Conservation (phyloP, 805 yeast species). For the Candida quercuum region DNA sequence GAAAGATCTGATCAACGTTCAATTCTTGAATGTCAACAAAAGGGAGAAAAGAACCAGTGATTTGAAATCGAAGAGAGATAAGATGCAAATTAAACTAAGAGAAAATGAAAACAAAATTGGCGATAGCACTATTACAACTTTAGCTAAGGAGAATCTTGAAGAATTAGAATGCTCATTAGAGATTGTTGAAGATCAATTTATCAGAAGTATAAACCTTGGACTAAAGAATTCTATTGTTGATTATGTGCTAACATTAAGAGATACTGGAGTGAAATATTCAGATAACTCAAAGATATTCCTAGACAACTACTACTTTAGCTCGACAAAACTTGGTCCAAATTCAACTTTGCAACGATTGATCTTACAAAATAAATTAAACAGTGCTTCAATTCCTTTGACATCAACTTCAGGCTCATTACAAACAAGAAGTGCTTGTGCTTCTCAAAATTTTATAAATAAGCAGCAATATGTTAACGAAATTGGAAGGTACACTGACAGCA, state of each 20-base stretch:
- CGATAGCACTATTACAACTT: constrained; percentile 36
- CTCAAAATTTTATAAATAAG: too few species aligned
- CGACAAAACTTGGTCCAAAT: constrained; percentile 6
- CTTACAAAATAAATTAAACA: constrained; percentile 17
- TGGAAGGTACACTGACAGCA: too few species aligned
- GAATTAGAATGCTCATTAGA: constrained; percentile 45
- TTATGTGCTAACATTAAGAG: constrained; percentile 27
- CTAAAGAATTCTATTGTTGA: constrained; percentile 42
- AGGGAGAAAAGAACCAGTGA: constrained; percentile 44
- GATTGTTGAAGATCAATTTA: constrained; percentile 46
- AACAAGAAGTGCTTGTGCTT: not conserved
- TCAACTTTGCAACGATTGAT: constrained; percentile 22
- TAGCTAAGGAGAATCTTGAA: constrained; percentile 47
- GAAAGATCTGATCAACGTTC: constrained; percentile 37
- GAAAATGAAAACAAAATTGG: constrained; percentile 43
- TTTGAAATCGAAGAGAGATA: constrained; percentile 30
- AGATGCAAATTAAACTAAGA: constrained; percentile 32
- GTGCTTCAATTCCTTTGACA: constrained; percentile 2
- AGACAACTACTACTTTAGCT: constrained; percentile 10
- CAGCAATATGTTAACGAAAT: too few species aligned
- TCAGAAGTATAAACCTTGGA: constrained; percentile 39
- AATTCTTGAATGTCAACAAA: constrained; percentile 40
- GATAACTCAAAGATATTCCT: constrained; percentile 18
- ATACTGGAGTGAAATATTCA: constrained; percentile 12
- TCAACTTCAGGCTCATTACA: constrained; percentile 1